Evolutionary conservation across 768 basidiomycete species (phyloP).

Genomic region (Hypholoma sublateritium): DNA sequence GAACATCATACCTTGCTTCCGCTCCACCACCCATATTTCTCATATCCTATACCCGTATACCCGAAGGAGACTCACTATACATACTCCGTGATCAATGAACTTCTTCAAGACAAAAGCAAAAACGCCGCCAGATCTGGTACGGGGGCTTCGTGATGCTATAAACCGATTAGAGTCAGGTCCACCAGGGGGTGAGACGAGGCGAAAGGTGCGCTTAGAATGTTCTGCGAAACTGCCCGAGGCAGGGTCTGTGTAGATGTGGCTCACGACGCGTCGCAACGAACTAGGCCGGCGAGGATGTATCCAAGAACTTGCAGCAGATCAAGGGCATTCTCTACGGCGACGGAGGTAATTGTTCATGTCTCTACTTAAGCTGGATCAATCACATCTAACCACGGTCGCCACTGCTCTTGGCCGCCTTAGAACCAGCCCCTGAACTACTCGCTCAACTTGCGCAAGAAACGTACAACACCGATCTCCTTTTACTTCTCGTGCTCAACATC

Average conservation of each 20-base stretch:
- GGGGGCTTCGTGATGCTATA: slow-evolving; percentile 77
- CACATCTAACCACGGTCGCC: background rate
- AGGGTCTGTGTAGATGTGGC: background rate
- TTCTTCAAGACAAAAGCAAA: slow-evolving; percentile 93
- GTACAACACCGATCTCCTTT: slow-evolving; percentile 86
- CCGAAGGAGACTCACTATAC: no score
- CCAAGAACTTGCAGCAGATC: slow-evolving; percentile 87
- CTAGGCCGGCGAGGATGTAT: slow-evolving; percentile 87
- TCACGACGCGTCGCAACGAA: background rate
- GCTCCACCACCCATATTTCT: slow-evolving; percentile 12
- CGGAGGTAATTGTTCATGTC: slow-evolving; percentile 55
- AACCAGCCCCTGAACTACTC: slow-evolving; percentile 85
- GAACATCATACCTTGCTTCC: slow-evolving; percentile 8
- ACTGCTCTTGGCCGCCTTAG: slow-evolving; percentile 22
- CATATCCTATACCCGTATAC: background rate
- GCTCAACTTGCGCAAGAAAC: slow-evolving; percentile 96
- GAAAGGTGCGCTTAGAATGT: slow-evolving; percentile 59
- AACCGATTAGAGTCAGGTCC: slow-evolving; percentile 72
- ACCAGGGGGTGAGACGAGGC: slow-evolving; percentile 72
- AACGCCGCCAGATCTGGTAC: slow-evolving; percentile 86
- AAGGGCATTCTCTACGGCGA: slow-evolving; percentile 88
- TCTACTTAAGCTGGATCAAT: background rate
- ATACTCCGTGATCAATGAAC: slow-evolving; percentile 57
- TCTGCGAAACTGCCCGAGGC: background rate
- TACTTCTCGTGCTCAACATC: slow-evolving; percentile 78